Evolutionary conservation across 495 filamentous ascomycete genomes (phyloP), one percentile per base, ranked within the genome.

Genomic region (Penicillium alfredii): DNA sequence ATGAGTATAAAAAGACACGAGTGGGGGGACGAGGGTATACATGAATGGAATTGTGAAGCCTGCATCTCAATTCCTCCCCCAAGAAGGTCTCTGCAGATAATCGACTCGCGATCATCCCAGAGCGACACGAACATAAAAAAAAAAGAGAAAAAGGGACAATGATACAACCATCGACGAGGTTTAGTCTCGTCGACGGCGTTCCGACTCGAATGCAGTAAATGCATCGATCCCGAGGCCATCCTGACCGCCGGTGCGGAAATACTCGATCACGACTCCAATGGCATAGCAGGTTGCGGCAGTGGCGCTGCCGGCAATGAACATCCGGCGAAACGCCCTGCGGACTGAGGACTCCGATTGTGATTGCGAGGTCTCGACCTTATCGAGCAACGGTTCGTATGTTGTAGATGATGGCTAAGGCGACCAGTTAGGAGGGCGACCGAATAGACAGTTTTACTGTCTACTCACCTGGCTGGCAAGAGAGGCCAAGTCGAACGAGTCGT

Each of bases 191-290:
- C 44, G 58, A 8, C 63, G 53, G 9, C 66, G 51, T 23, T 69
- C 66, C 6, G 62, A 61, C 33, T 69, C 66, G 42, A 69, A 68
- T 10, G 39, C 51, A 12, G 63, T 69, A 32, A 81, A 72, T 2
- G 64, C 74, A 30, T 72, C 71, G 3, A 71, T 64, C 0, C 74
- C 75, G 37, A 42, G 56, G 2, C 77, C 77, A 37, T 78, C 74
- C 1, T 49, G 30, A 0, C 76, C 77, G 1, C 78, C 77, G 3
- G 72, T 79, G 31, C 63, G 66, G 52, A 86, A 79, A 38, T 74
- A 80, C 49, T 89, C 81, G 4, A 63, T 60, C 9, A 80, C 70
- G n/a, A 82, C 81, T 3, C 81, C 82, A 25, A 86, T 50, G 3
- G 76, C 75, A 61, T 87, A 89, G 16, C 73, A 77, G 13, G 74